Percentiles rank a stretch among this genome's conserved stretches.
Conservation (phyloP, 2,329 filamentous ascomycete species). For the Arthrobotrys megalospora region DNA sequence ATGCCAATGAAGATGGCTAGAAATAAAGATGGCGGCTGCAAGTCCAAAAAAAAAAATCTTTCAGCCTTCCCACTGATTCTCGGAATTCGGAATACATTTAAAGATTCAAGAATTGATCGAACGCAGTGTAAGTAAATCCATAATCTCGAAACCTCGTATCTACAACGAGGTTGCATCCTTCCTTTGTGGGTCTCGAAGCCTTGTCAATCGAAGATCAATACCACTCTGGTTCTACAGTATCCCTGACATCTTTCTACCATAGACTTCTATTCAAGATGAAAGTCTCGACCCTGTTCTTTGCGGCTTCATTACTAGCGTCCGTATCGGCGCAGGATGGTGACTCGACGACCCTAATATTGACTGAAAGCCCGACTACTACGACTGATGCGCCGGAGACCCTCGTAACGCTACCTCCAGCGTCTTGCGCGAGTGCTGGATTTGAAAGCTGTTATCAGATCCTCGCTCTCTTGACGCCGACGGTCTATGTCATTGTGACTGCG, state of each 20-base stretch:
- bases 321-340: conserved; percentile 23
- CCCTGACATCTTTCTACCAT: conserved; percentile 20
- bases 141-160: conserved; percentile 9
- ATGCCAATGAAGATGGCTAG: conserved; percentile 17
- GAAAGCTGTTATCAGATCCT: conserved; percentile 33
- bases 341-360: neutral
- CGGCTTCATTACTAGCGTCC: conserved; percentile 24
- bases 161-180: neutral
- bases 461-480: conserved; percentile 27
- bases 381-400: conserved; percentile 15
- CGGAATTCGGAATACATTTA: conserved; percentile 43
- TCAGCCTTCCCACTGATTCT: conserved; percentile 18
- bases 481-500: conserved; percentile 55
- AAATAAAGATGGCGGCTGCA: conserved; percentile 38
- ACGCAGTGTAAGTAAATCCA: conserved; percentile 16
- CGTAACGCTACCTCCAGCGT: conserved; percentile 35
- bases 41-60: conserved; percentile 11
- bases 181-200: conserved; percentile 8
- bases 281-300: conserved; percentile 24
- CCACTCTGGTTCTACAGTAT: conserved; percentile 12
- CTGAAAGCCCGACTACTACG: conserved; percentile 11
- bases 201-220: conserved; percentile 11
- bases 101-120: conserved; percentile 12
- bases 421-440: conserved; percentile 36
- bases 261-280: conserved; percentile 44